Evolutionary conservation across 1,284 basidiomycete species (phyloP).

Genomic region (Cryptococcus sp.): DNA sequence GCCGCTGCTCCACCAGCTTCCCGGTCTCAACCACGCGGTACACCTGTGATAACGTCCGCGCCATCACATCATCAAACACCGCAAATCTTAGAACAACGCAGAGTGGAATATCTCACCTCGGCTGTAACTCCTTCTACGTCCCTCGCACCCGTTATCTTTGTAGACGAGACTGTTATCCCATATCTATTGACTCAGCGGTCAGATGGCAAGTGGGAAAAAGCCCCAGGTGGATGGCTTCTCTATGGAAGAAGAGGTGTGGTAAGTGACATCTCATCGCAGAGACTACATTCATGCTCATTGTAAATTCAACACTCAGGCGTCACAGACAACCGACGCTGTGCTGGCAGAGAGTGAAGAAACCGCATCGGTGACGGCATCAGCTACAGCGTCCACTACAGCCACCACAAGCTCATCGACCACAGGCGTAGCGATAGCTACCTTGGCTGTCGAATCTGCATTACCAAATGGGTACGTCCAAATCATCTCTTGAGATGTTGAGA

Average conservation of each 20-base stretch:
- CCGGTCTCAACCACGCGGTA: not conserved
- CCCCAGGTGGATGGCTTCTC: slow-evolving; percentile 35
- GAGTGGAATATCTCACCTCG: slow-evolving; percentile 16
- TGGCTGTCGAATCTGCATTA: slow-evolving; percentile 29
- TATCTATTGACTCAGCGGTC: slow-evolving; percentile 32
- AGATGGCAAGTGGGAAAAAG: slow-evolving; percentile 37
- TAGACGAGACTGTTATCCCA: slow-evolving; percentile 35
- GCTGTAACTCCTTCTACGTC: slow-evolving; percentile 13
- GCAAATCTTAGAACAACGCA: not conserved
- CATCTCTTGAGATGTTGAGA: not conserved
- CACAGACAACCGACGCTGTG: too few relatives aligned
- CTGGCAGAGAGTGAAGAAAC: slow-evolving; percentile 9
- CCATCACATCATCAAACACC: not conserved
- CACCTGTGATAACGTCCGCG: slow-evolving; percentile 4
- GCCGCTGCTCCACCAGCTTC: slow-evolving; percentile 9
- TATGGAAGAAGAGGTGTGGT: slow-evolving; percentile 34
- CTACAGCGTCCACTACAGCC: not conserved
- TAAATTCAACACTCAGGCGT: too few relatives aligned
- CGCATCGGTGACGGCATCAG: not conserved
- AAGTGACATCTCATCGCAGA: slow-evolving; percentile 4
- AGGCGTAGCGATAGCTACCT: slow-evolving; percentile 9
- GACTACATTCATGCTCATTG: not conserved
- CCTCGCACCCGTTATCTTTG: slow-evolving; percentile 12
- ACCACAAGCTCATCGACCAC: too few relatives aligned
- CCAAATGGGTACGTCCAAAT: slow-evolving; percentile 26